A percentile compares a stretch with the other conserved stretches of the same genome.
phyloP scores from a whole-genome alignment of 805 yeast genomes.

The Ogataea minuta region DNA sequence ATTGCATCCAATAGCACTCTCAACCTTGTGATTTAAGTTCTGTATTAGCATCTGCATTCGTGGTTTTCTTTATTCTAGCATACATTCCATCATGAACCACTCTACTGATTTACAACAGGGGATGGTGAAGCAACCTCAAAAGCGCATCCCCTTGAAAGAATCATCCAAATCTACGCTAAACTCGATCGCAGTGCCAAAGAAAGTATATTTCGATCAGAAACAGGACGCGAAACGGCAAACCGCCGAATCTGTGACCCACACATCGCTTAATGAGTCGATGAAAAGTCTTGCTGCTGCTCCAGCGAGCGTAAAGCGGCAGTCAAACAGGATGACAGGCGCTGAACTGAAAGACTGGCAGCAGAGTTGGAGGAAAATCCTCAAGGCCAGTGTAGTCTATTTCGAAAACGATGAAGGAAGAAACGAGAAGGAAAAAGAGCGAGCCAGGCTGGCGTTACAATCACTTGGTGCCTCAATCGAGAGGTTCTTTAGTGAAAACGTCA shows the following conservation, averaged over 20 bases:
- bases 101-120: slow-evolving; percentile 7
- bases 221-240: slow-evolving; percentile 18
- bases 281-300: slow-evolving; percentile 6
- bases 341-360: slow-evolving; percentile 57
- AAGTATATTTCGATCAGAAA: slow-evolving; percentile 21
- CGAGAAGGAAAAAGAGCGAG: slow-evolving; percentile 36
- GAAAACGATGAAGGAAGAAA: slow-evolving; percentile 41
- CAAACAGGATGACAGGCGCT: slow-evolving; percentile 32
- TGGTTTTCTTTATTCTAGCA: slow-evolving; percentile 5
- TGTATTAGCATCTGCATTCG: slow-evolving; percentile 10
- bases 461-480: slow-evolving; percentile 58
- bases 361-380: slow-evolving; percentile 59
- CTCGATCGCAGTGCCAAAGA: slow-evolving; percentile 21
- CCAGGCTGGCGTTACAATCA: slow-evolving; percentile 35
- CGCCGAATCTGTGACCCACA: slow-evolving; percentile 5
- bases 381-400: slow-evolving; percentile 54
- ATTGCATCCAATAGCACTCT: neutral
- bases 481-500: slow-evolving; percentile 60
- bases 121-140: slow-evolving; percentile 10
- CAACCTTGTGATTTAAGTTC: neutral
- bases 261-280: slow-evolving; percentile 7
- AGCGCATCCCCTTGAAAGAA: slow-evolving; percentile 29
- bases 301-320: slow-evolving; percentile 12
- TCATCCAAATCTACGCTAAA: slow-evolving; percentile 30
- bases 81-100: slow-evolving; percentile 15